phyloP scores from a whole-genome alignment of 345 rosid species.

The Eucalyptus lansdowneana region DNA sequence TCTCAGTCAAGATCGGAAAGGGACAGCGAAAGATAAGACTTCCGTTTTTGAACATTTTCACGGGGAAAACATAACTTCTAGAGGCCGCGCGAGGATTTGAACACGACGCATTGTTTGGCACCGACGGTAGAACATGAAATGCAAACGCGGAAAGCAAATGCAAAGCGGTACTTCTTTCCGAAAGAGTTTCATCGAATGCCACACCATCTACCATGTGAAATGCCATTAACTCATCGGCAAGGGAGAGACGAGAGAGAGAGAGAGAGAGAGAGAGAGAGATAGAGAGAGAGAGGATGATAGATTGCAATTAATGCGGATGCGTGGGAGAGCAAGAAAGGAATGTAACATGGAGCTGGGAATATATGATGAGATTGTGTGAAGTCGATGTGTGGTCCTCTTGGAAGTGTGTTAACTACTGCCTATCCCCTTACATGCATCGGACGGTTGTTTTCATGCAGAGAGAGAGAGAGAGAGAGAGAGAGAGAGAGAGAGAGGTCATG shows the following conservation, averaged over 20 bases:
- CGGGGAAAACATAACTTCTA: background rate
- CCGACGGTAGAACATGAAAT: background rate
- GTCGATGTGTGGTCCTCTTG: background rate
- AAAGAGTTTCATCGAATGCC: background rate
- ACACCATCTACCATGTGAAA: background rate
- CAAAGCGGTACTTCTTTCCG: background rate
- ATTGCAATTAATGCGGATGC: background rate
- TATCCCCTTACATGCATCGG: background rate
- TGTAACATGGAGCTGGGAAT: conserved; percentile 1
- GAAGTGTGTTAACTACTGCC: background rate
- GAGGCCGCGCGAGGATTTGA: background rate
- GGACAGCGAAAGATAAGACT: background rate
- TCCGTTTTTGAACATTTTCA: background rate
- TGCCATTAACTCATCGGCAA: background rate
- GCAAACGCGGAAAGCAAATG: background rate
- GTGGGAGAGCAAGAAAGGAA: conserved; percentile 13
- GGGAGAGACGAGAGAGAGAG: background rate
- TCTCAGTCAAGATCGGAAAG: background rate
- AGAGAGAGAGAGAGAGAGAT: background rate
- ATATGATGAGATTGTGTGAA: background rate
- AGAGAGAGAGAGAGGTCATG: background rate
- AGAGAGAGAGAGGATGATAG: background rate
- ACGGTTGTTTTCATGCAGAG: background rate
- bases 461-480: background rate
- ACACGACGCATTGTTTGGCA: background rate